Evolutionary conservation across 192 early-diverging fungal genomes (phyloP), one percentile per base, ranked within the genome.

Genomic region (Backusella tarrabulga): DNA sequence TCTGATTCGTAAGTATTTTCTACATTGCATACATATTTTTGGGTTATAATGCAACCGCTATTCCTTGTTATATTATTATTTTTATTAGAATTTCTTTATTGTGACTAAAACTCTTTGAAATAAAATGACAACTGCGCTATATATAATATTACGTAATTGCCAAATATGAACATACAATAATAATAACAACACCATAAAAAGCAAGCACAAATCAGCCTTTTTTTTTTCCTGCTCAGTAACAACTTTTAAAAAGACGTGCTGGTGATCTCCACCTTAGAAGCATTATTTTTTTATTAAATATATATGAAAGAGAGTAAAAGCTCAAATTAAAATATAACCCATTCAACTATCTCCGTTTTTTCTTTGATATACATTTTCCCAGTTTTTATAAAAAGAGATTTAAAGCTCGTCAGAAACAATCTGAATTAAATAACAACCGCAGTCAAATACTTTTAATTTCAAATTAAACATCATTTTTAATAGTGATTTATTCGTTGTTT

Each of bases 21-120:
- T 63, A 29, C 56, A 26, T 12, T 63, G 56, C 56, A 63, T 63
- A 63, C 56, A 63, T 63, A 63, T 63, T 63, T 21, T 63, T 63
- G 23, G 12, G 9, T 29, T 12, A 29, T 14, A 63, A 63, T 29
- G 9, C 23, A 29, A 63, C 56, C 12, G 3, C 23, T 11, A 23
- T 63, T 26, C 12, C 26, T 50, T 50, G 46, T 32, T 32, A 29
- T 63, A 26, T 63, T 15, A 29, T 63, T 63, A 63, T 23, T 63
- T 9, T 1, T 9, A 29, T 63, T 63, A 63, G 11, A 29, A 63
- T 26, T 63, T 63, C 54, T 63, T 63, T 63, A 11, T 63, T 63
- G 4, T 63, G 3, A 63, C 23, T 29, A 63, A 63, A 63, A 26
- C 56, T 29, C 11, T 63, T 63, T 63, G 56, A 63, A 29, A 23